Evolutionary conservation across 1,284 basidiomycete species (phyloP).

Genomic region (Hortiboletus rubellus): DNA sequence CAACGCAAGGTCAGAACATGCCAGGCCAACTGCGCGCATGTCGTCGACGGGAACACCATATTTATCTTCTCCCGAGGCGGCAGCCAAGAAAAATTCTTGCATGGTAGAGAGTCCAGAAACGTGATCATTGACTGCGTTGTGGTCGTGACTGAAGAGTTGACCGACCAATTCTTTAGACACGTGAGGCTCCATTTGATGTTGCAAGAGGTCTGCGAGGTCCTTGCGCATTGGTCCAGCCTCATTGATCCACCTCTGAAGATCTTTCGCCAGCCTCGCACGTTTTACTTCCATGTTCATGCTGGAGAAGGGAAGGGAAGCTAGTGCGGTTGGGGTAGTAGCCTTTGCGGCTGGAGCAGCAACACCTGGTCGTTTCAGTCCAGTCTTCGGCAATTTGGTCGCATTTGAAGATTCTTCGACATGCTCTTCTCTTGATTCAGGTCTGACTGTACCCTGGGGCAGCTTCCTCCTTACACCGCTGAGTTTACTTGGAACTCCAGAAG

Average conservation of each 20-base stretch:
- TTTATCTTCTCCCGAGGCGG: constrained; percentile 59
- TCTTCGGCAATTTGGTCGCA: constrained; percentile 46
- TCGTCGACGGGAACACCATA: constrained; percentile 55
- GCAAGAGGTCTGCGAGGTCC: constrained; percentile 85
- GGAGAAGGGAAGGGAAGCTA: constrained; percentile 57
- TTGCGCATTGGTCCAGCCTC: constrained; percentile 80
- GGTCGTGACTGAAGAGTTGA: constrained; percentile 92
- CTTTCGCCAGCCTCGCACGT: constrained; percentile 73
- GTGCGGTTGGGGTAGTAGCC: constrained; percentile 31
- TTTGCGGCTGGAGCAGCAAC: constrained; percentile 36
- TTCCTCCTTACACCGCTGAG: constrained; percentile 65
- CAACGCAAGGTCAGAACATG: constrained; percentile 90
- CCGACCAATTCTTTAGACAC: constrained; percentile 75
- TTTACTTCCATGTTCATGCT: constrained; percentile 76
- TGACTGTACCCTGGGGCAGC: constrained; percentile 61
- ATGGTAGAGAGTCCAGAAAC: constrained; percentile 75
- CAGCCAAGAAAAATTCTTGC: constrained; percentile 71
- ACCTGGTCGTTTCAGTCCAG: constrained; percentile 54
- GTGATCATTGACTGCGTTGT: constrained; percentile 93
- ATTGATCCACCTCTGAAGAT: constrained; percentile 80
- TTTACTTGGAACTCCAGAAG: constrained; percentile 46
- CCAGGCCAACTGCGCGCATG: constrained; percentile 71
- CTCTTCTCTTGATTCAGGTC: constrained; percentile 65
- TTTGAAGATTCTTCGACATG: constrained; percentile 47
- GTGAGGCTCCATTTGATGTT: constrained; percentile 89